Percentiles rank a stretch among this genome's conserved stretches.
phyloP scores from a whole-genome alignment of 306 rosid species.

The Comarum palustre region DNA sequence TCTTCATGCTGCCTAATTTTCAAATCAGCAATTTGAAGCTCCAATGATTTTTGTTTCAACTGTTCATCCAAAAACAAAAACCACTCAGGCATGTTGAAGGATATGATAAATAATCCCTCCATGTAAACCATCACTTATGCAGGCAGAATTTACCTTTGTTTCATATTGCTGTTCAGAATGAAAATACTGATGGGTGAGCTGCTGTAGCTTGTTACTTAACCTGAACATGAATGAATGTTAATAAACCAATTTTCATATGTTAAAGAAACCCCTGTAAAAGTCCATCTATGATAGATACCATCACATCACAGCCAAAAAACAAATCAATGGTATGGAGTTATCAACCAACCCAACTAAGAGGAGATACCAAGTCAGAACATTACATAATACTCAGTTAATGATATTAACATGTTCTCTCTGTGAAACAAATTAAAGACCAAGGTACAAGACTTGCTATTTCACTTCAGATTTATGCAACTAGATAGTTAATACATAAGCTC shows the following conservation, averaged over 20 bases:
- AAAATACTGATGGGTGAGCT: conserved; percentile 65
- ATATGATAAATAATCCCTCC: conserved; percentile 15
- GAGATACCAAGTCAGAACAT: not conserved
- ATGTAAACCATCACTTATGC: not conserved
- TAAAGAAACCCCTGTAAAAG: not conserved
- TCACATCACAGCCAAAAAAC: not conserved
- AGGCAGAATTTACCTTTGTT: conserved; percentile 56
- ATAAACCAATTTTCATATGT: not conserved
- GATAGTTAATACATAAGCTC: conserved; percentile 11
- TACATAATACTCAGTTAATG: not conserved
- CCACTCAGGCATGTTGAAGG: conserved; percentile 12
- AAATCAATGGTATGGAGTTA: not conserved
- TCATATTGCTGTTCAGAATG: conserved; percentile 77
- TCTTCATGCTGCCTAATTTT: conserved; percentile 85
- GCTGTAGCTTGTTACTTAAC: conserved; percentile 78
- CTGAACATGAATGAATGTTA: conserved; percentile 37
- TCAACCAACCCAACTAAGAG: not conserved
- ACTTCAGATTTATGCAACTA: not conserved
- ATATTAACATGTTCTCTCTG: not conserved
- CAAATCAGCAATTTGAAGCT: conserved; percentile 87
- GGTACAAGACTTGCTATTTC: not conserved
- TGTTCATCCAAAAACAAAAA: conserved; percentile 44
- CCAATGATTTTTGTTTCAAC: conserved; percentile 87
- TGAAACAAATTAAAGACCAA: not conserved
- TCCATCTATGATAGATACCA: not conserved